These are phyloP conservation scores for Epichloe gansuensis DNA, from an alignment of 2,329 filamentous ascomycete genomes.

Conservation along the genomic window DNA sequence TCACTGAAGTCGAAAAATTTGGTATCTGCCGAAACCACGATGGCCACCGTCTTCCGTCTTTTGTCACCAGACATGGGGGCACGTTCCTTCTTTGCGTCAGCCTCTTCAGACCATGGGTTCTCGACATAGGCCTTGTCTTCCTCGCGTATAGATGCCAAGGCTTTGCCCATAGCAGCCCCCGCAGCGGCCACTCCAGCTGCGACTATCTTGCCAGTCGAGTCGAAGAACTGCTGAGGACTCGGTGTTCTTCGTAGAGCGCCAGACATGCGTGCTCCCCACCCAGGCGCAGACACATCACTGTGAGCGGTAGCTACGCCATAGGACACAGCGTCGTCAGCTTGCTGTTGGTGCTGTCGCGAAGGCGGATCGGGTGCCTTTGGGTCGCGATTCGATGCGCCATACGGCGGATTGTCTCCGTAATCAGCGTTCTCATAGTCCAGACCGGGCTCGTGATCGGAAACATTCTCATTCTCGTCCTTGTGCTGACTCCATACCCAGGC, in stretches of 20 bases:
- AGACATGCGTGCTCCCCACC: conserved; percentile 66
- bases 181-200: conserved; percentile 72
- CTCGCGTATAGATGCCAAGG: conserved; percentile 70
- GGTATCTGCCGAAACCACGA: conserved; percentile 74
- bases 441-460: conserved; percentile 37
- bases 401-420: conserved; percentile 40
- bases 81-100: conserved; percentile 49
- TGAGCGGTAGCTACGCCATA: conserved; percentile 24
- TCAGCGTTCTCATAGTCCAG: conserved; percentile 35
- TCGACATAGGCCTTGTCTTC: conserved; percentile 76
- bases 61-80: conserved; percentile 25
- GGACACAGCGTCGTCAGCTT: conserved; percentile 23
- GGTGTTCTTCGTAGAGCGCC: conserved; percentile 70
- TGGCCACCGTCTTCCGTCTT: conserved; percentile 65
- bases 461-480: conserved; percentile 59
- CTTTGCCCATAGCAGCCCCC: conserved; percentile 69
- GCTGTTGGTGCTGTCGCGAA: conserved; percentile 15
- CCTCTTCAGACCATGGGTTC: conserved; percentile 86
- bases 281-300: conserved; percentile 26
- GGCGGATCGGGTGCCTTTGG: conserved; percentile 21
- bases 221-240: conserved; percentile 79
- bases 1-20: conserved; percentile 45
- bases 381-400: conserved; percentile 28
- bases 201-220: conserved; percentile 69
- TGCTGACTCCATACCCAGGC: conserved; percentile 94